Percentiles rank a stretch among this genome's conserved stretches.
These are phyloP conservation scores for Singerocomus inundabilis DNA, from an alignment of 1,284 basidiomycete genomes.

Conservation along the genomic window DNA sequence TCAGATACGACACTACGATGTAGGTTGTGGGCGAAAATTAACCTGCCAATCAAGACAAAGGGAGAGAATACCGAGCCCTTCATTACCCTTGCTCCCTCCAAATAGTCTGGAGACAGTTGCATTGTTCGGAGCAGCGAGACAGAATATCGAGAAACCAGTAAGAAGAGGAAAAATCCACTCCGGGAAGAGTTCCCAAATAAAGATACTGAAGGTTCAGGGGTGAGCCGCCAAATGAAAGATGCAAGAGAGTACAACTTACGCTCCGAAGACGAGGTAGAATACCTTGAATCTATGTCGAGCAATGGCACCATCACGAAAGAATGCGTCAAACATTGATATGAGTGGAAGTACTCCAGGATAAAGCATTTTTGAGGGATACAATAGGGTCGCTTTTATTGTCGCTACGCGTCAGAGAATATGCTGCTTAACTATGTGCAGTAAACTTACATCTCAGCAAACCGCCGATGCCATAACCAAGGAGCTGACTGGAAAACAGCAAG, in stretches of 20 bases:
- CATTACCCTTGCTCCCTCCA: constrained; percentile 60
- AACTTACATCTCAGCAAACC: constrained; percentile 53
- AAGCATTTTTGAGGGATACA: constrained; percentile 68
- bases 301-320: constrained; percentile 49
- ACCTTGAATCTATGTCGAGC: constrained; percentile 44
- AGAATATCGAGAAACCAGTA: constrained; percentile 55
- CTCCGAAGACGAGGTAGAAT: constrained; percentile 50
- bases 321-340: constrained; percentile 54
- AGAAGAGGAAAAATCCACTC: constrained; percentile 53
- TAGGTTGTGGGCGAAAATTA: background rate
- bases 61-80: constrained; percentile 50
- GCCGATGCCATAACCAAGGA: constrained; percentile 59
- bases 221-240: background rate
- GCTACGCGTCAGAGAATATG: constrained; percentile 15
- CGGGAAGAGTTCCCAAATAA: constrained; percentile 50
- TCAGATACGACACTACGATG: background rate
- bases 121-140: constrained; percentile 51
- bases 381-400: constrained; percentile 40
- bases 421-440: constrained; percentile 8
- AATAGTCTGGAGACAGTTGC: constrained; percentile 54
- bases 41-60: constrained; percentile 59
- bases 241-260: constrained; percentile 25
- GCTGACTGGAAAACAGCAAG: constrained; percentile 59
- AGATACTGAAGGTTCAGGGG: constrained; percentile 35
- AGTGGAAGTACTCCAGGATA: constrained; percentile 55